A percentile compares a stretch with the other conserved stretches of the same genome.
phyloP scores from a whole-genome alignment of 495 filamentous ascomycete species.

The Astrothelium subdiscretum region DNA sequence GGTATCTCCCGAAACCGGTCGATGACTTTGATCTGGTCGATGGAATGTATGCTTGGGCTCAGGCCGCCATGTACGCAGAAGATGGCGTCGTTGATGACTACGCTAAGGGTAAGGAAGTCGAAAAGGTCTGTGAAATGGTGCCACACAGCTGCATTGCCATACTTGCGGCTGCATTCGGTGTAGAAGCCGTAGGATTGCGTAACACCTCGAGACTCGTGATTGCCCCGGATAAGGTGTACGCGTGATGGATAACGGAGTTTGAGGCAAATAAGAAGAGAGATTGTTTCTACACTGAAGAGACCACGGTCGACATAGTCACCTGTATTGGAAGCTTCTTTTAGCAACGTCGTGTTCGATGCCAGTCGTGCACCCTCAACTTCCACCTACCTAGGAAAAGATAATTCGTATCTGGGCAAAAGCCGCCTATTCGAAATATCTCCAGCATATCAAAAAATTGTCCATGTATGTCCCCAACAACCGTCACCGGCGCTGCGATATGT shows the following conservation, averaged over 20 bases:
- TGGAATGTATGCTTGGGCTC: slow-evolving; percentile 91
- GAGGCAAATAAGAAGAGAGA: slow-evolving; percentile 87
- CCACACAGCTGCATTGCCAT: slow-evolving; percentile 97
- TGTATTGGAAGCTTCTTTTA: not conserved
- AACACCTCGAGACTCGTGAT: slow-evolving; percentile 93
- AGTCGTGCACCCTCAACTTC: not conserved
- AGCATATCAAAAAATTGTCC: slow-evolving; percentile 98
- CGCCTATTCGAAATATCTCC: slow-evolving; percentile 97
- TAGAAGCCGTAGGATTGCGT: slow-evolving; percentile 99
- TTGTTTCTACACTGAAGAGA: slow-evolving; percentile 93
- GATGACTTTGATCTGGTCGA: slow-evolving; percentile 99
- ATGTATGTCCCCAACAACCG: slow-evolving; percentile 98
- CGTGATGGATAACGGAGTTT: slow-evolving; percentile 88
- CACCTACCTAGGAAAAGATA: slow-evolving; percentile 85
- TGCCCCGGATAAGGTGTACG: slow-evolving; percentile 87
- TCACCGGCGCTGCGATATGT: slow-evolving; percentile 89
- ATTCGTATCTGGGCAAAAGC: slow-evolving; percentile 92
- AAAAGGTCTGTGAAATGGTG: slow-evolving; percentile 99
- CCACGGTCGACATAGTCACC: slow-evolving; percentile 95
- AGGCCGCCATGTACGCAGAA: slow-evolving; percentile 97
- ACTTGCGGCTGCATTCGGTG: slow-evolving; percentile 94
- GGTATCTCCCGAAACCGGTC: slow-evolving; percentile 97
- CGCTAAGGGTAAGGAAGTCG: slow-evolving; percentile 89
- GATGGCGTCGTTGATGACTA: slow-evolving; percentile 97
- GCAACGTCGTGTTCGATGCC: not conserved